Base-by-base conservation (phyloP, 1,284 basidiomycete genomes). In the Trametes hirsuta region DNA sequence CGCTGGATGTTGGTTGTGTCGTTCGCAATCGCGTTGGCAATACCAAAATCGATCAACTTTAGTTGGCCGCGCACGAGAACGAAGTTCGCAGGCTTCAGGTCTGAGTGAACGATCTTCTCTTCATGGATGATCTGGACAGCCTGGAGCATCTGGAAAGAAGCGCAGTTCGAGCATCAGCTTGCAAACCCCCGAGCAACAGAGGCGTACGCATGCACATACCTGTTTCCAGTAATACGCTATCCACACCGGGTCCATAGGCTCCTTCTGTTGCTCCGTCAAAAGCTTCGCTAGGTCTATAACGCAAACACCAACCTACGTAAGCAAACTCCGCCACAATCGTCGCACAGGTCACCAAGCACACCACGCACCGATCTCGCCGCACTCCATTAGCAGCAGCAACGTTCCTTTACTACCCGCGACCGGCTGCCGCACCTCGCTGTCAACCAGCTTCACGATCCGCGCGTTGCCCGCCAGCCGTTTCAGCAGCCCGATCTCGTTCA, bases 1-100 rank as follows among this genome's bases (percentile, higher is more conserved):
- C 95, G 84, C 66, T 96, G 93, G 56, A 98, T 97, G 70, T 98
- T 97, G 4, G 96, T 97, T 2, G 95, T 98, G 70, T 98, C 95
- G 71, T 96, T 97, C 5, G 95, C 94, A 65, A 98, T 95, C 6
- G 95, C 95, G 73, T 97, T 97, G 4, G 95, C 95, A 69, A 98
- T 98, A 12, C 95, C 95, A 69, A 98, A 98, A 74, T 97, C 95
- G 68, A 98, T 98, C 55, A 97, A 80, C 79, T 98, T 98, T 50
- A 98, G 79, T 62, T 94, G 90, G 2, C 95, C 95, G 63, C 90
- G 90, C 57, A 97, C 95, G 41, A 98, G 81, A 15, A 98, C 95
- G 69, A 98, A 98, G 74, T 98, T 98, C 2, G 95, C 95, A 2
- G 95, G 95, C 73, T 98, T 98, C 53, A 97, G 82, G 73, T 98